phyloP scores from a whole-genome alignment of 2,329 filamentous ascomycete genomes.

The Nannizziopsis arthrosporioides region DNA sequence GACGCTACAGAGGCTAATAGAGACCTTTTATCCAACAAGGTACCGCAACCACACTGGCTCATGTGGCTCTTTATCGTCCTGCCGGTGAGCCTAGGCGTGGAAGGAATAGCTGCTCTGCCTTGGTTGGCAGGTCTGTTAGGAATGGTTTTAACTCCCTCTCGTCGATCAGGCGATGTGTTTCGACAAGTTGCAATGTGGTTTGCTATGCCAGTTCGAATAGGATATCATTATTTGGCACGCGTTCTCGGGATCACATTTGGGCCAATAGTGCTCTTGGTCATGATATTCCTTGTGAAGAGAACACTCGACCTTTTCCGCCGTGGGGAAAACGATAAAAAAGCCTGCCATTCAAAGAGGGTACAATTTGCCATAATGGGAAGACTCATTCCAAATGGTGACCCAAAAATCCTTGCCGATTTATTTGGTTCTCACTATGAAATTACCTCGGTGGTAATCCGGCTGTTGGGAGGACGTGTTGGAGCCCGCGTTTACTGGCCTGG shows the following conservation, averaged over 20 bases:
- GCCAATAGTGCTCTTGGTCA: background rate
- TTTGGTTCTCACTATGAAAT: slow-evolving; percentile 5
- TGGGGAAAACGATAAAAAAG: background rate
- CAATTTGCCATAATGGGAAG: background rate
- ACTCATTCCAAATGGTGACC: background rate
- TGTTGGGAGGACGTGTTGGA: slow-evolving; percentile 3
- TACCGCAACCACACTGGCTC: slow-evolving; percentile 2
- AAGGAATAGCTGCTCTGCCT: background rate
- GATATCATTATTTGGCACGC: slow-evolving; percentile 3
- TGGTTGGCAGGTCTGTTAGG: background rate
- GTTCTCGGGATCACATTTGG: background rate
- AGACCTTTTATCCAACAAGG: background rate
- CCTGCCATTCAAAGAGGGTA: background rate
- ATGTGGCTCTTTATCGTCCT: background rate
- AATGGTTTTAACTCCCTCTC: background rate
- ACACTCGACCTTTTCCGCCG: background rate
- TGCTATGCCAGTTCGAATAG: background rate
- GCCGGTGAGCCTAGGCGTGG: background rate
- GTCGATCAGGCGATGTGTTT: background rate
- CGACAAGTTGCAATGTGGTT: slow-evolving; percentile 1
- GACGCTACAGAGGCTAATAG: slow-evolving; percentile 1
- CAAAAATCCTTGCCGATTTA: background rate
- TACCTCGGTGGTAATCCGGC: background rate
- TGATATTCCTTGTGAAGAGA: slow-evolving; percentile 1
- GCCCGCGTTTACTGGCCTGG: slow-evolving; percentile 4